These are phyloP conservation scores for Thinopyrum elongatum DNA, from an alignment of 176 grass and related monocot species.

Conservation along the genomic window DNA sequence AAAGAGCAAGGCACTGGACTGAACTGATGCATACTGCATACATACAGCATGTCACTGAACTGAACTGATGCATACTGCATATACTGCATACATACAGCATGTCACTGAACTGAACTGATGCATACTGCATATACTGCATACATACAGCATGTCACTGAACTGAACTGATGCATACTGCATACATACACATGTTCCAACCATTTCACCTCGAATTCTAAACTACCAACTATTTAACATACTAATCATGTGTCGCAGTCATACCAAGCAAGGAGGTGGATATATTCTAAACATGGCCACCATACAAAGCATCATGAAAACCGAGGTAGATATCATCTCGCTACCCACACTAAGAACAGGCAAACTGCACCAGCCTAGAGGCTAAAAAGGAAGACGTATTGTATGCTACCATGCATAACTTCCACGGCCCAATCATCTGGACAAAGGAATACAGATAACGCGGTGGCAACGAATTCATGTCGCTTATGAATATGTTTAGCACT, in stretches of 20 bases:
- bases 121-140: background rate
- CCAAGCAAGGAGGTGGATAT: too few species aligned
- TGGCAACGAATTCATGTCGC: constrained; percentile 38
- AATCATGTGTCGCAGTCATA: background rate
- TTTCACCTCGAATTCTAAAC: background rate
- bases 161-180: background rate
- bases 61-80: background rate
- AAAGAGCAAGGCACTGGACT: background rate
- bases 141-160: background rate
- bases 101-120: background rate
- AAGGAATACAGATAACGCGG: background rate
- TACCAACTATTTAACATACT: background rate
- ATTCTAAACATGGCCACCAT: too few species aligned
- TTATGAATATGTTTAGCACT: constrained; percentile 57
- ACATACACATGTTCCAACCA: background rate
- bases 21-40: background rate
- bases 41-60: background rate
- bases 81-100: too few species aligned
- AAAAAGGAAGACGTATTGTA: background rate
- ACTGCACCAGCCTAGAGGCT: too few species aligned
- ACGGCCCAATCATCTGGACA: background rate
- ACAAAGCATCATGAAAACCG: too few species aligned
- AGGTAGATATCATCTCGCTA: too few species aligned
- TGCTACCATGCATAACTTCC: constrained; percentile 34
- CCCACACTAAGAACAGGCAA: too few species aligned